These are phyloP conservation scores for Fusarium papillatum DNA, from an alignment of 2,329 filamentous ascomycete species.

Conservation along the genomic window DNA sequence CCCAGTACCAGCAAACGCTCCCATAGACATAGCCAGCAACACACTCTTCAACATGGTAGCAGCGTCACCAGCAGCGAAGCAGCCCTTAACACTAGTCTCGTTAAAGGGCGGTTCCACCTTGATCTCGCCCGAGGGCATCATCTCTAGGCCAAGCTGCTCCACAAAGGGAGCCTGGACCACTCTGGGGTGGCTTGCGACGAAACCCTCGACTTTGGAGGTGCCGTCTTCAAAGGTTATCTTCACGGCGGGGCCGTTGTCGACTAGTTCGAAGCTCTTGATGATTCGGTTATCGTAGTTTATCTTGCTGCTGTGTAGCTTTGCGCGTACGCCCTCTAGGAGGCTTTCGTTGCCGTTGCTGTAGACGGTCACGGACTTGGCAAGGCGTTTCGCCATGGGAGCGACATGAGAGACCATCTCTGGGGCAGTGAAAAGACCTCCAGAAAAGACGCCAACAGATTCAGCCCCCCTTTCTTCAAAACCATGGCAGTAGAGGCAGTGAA, in stretches of 20 bases:
- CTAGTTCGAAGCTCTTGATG: slow-evolving; percentile 48
- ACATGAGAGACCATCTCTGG: slow-evolving; percentile 53
- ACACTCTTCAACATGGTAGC: slow-evolving; percentile 48
- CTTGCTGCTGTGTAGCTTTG: slow-evolving; percentile 47
- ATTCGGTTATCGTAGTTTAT: slow-evolving; percentile 54
- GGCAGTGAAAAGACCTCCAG: slow-evolving; percentile 50
- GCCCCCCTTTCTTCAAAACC: slow-evolving; percentile 69
- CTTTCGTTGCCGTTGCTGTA: slow-evolving; percentile 63
- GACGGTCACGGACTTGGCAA: slow-evolving; percentile 60
- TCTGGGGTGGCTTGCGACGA: slow-evolving; percentile 55
- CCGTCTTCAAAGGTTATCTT: slow-evolving; percentile 57
- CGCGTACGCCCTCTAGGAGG: slow-evolving; percentile 46
- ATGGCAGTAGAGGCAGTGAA: slow-evolving; percentile 72
- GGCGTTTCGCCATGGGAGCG: slow-evolving; percentile 57
- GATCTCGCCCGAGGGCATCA: slow-evolving; percentile 58
- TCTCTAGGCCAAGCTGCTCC: slow-evolving; percentile 58
- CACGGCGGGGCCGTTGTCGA: slow-evolving; percentile 44
- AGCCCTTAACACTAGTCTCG: slow-evolving; percentile 63
- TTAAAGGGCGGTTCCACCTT: slow-evolving; percentile 58
- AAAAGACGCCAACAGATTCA: slow-evolving; percentile 61
- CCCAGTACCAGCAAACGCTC: slow-evolving; percentile 44
- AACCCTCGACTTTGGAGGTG: slow-evolving; percentile 51
- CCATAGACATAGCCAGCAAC: slow-evolving; percentile 46
- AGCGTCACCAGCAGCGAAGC: slow-evolving; percentile 68
- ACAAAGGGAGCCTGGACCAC: slow-evolving; percentile 56